Base-by-base conservation (phyloP, 169 alveolate species). In the Haemoproteus tartakovskyi region DNA sequence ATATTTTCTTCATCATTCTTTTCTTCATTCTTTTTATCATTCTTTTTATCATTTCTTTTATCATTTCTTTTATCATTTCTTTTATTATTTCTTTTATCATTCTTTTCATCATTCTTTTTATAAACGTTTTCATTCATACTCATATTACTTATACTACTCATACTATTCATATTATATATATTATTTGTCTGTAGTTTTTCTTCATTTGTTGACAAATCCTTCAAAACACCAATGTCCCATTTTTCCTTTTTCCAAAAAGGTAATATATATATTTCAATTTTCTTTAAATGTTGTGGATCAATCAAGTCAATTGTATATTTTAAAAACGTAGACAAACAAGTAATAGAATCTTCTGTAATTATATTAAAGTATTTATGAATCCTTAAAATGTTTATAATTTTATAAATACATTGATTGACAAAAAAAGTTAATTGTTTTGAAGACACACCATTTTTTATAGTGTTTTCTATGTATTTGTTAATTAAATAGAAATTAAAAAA, bases 401-500 rank as follows among this genome's bases (percentile, higher is more conserved):
- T 74, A 14, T 56, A 38, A n/a, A 47, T 38, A 45, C 84, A 74
- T 38, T 56, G 48, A 26, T 74, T 74, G 27, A 51, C 51, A 56
- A 74, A 74, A 19, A 19, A 19, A 2, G 62, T 60, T 37, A 74
- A 48, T 29, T 14, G 3, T 14, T 36, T 57, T 74, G 74, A 59
- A 30, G 22, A 22, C 63, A 30, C 45, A 33, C 54, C 18, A 37
- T 60, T 45, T 57, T 74, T 74, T n/a, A n/a, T n/a, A n/a, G n/a
- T n/a, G n/a, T n/a, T n/a, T 74, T 70, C 63, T 4, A 74, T 22
- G 38, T 33, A 60, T 27, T 36, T 48, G 37, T 57, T 56, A 21
- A 74, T 74, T 22, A 56, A 6, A 36, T 51, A 43, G 46, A 74
- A 30, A 11, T 62, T 45, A 33, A 74, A 30, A 61, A 57, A 74